Evolutionary conservation across 2,329 filamentous ascomycete genomes (phyloP).

Genomic region (Trichophyton benhamiae): DNA sequence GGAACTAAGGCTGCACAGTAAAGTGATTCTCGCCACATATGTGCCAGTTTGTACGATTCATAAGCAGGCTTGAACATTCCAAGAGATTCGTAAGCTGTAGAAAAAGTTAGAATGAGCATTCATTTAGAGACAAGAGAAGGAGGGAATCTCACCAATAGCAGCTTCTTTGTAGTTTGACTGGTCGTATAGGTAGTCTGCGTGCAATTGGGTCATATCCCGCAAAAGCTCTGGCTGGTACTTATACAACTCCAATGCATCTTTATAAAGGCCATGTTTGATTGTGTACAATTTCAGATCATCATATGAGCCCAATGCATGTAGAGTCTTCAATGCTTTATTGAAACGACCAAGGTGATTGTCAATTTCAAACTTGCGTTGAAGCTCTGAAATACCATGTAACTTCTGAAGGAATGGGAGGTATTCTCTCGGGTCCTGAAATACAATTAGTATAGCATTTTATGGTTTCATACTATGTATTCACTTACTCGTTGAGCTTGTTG

Average conservation of each 20-base stretch:
- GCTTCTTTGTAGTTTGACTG: slow-evolving; percentile 73
- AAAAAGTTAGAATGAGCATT: background rate
- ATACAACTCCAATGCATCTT: slow-evolving; percentile 64
- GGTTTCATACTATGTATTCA: background rate
- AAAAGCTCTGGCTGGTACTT: slow-evolving; percentile 64
- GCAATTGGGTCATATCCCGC: slow-evolving; percentile 58
- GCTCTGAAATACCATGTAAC: slow-evolving; percentile 59
- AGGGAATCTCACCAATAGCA: slow-evolving; percentile 45
- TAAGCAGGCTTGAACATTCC: slow-evolving; percentile 61
- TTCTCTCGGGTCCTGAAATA: slow-evolving; percentile 61
- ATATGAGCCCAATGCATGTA: slow-evolving; percentile 62
- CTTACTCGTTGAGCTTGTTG: slow-evolving; percentile 77
- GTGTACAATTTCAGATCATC: slow-evolving; percentile 68
- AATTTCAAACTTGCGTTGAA: slow-evolving; percentile 68
- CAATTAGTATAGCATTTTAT: slow-evolving; percentile 1
- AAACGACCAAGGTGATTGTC: slow-evolving; percentile 74
- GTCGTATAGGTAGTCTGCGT: slow-evolving; percentile 64
- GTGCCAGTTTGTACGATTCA: slow-evolving; percentile 69
- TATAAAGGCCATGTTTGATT: slow-evolving; percentile 67
- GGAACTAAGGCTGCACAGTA: slow-evolving; percentile 61
- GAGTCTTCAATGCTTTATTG: slow-evolving; percentile 62
- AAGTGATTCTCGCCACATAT: slow-evolving; percentile 84
- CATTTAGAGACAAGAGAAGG: background rate
- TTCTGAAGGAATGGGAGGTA: slow-evolving; percentile 90
- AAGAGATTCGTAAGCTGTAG: slow-evolving; percentile 68